A percentile compares a stretch with the other conserved stretches of the same genome.
phyloP scores from a whole-genome alignment of 1,139 yeast species.

The Keqinozyma sinolaborantium region DNA sequence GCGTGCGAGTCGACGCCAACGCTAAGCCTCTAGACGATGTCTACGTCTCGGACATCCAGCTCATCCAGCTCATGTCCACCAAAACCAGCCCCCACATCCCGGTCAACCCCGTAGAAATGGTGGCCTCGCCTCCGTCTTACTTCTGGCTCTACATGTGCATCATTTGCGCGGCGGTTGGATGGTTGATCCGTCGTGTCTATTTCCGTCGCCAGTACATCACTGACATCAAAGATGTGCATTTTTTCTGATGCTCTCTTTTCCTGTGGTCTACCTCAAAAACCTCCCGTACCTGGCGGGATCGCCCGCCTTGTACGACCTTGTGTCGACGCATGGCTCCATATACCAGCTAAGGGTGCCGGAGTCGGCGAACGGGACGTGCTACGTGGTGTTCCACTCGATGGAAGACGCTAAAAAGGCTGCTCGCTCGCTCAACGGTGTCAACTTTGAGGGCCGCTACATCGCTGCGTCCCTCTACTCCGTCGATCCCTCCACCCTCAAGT shows the following conservation, averaged over 20 bases:
- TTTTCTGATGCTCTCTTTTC: slow-evolving; percentile 23
- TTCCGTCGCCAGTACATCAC: slow-evolving; percentile 22
- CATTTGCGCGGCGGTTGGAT: slow-evolving; percentile 14
- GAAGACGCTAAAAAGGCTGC: slow-evolving; percentile 44
- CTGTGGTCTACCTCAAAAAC: slow-evolving; percentile 56
- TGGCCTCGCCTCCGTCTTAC: slow-evolving; percentile 9
- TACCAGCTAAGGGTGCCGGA: slow-evolving; percentile 53
- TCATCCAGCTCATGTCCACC: slow-evolving; percentile 11
- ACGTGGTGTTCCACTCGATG: slow-evolving; percentile 51
- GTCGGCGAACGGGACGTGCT: slow-evolving; percentile 46
- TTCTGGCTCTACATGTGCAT: slow-evolving; percentile 14
- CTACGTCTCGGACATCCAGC: slow-evolving; percentile 25
- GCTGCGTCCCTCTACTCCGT: slow-evolving; percentile 47
- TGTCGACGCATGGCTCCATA: slow-evolving; percentile 57
- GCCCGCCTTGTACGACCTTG: slow-evolving; percentile 48
- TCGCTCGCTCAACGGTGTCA: slow-evolving; percentile 56
- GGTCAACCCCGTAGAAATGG: slow-evolving; percentile 7
- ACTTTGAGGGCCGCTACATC: slow-evolving; percentile 56
- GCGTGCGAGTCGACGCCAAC: slow-evolving; percentile 30
- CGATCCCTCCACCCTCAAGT: no score
- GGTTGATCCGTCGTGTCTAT: slow-evolving; percentile 13
- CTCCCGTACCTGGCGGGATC: slow-evolving; percentile 51
- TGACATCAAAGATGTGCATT: slow-evolving; percentile 26
- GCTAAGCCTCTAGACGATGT: slow-evolving; percentile 35
- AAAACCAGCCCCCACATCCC: no score